Evolutionary conservation across 257 asterid genomes (phyloP).

Genomic region (Anisodus acutangulus): DNA sequence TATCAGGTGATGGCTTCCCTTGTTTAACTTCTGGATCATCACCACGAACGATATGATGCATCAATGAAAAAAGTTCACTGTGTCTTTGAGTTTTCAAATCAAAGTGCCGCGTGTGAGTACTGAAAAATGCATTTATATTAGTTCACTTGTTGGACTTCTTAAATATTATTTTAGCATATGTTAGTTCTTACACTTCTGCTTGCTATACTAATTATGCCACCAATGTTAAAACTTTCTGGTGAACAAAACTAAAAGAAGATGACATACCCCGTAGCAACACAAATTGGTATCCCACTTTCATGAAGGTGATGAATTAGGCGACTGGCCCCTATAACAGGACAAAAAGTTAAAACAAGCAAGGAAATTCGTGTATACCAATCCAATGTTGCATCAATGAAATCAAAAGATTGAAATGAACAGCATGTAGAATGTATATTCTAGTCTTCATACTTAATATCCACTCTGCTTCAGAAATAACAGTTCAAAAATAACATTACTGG

Average conservation of each 20-base stretch:
- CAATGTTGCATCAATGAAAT: not conserved
- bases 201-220: not conserved
- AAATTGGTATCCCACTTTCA: slow-evolving; percentile 80
- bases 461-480: not conserved
- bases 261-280: slow-evolving; percentile 89
- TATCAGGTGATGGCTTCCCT: slow-evolving; percentile 96
- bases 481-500: not conserved
- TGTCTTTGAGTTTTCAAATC: slow-evolving; percentile 88
- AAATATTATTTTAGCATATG: slow-evolving; percentile 20
- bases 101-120: slow-evolving; percentile 88
- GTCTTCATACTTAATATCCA: slow-evolving; percentile 1
- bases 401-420: slow-evolving; percentile 3
- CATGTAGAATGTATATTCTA: not conserved
- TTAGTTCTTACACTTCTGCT: not conserved
- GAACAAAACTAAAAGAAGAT: slow-evolving; percentile 29
- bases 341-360: not conserved
- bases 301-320: slow-evolving; percentile 81
- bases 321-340: slow-evolving; percentile 64
- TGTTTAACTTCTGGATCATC: slow-evolving; percentile 97
- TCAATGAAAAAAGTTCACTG: slow-evolving; percentile 69
- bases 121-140: slow-evolving; percentile 43
- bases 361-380: not conserved
- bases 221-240: slow-evolving; percentile 11
- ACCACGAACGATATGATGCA: slow-evolving; percentile 92
- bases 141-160: slow-evolving; percentile 32